Base-by-base conservation (phyloP, 2,329 filamentous ascomycete species). In the Pyrenochaeta sp. region DNA sequence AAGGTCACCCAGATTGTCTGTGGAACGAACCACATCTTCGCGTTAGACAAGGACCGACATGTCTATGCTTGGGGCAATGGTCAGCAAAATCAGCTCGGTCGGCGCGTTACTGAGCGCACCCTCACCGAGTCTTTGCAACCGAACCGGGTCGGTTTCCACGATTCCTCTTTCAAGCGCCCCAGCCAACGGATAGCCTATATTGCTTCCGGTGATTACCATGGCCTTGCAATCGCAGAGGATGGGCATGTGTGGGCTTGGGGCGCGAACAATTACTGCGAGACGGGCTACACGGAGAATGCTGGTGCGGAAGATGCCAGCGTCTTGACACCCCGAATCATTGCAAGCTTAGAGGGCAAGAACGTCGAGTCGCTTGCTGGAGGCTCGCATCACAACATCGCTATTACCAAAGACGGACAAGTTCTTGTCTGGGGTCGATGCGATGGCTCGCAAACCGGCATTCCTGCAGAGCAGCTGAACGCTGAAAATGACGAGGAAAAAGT, bases 251-350 rank as follows among this genome's bases (percentile, higher is more conserved):
- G 88, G 78, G 86, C 88, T 0, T 96, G 92, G 92, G 92, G 93
- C 25, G 82, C 94, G 30, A 96, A 96, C 83, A 93, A 91, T 78
- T 96, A 91, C 77, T 91, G 90, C 62, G 90, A 96, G 80, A 91
- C 91, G 15, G 92, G 90, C 36, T 83, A 90, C 57, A 81, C 82
- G 15, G 83, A 86, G 43, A 82, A 84, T 52, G 88, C 86, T 13
- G 89, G 88, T 32, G 86, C 89, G 56, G 87, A 90, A 51, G 88
- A 90, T 64, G 89, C 89, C 34, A 87, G 90, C 60, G 85, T 96
- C 50, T 85, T 86, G 65, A 91, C 92, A 2, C 74, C 77, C 3
- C 86, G 85, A 42, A 80, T 90, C 50, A 86, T 97, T 27, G 79
- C 86, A 8, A 84, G 84, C 4, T 84, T 97, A 8, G 81, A 83